phyloP scores from a whole-genome alignment of 225 moss, liverwort and hornwort genomes.

The Antitrichia curtipendula region DNA sequence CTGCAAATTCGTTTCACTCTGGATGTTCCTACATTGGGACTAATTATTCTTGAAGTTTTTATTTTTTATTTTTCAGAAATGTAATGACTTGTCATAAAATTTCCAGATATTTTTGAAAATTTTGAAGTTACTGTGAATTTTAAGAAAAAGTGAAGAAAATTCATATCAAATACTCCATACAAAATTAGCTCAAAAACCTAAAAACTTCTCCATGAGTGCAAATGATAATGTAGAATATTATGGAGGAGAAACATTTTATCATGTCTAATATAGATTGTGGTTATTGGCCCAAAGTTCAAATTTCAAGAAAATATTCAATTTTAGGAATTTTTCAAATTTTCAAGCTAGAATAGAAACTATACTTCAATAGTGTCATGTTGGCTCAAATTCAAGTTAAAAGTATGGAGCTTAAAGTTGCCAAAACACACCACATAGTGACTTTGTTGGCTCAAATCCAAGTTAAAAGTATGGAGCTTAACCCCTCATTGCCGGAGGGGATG shows the following conservation, averaged over 20 bases:
- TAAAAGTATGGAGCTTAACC: too few species aligned
- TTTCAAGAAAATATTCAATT: neutral
- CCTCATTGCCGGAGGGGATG: too few species aligned
- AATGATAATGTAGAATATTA: neutral
- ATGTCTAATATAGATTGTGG: too few species aligned
- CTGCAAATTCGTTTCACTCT: neutral
- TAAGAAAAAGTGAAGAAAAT: neutral
- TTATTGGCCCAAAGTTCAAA: neutral
- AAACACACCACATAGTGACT: accelerated
- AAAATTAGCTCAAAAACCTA: neutral
- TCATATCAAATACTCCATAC: neutral
- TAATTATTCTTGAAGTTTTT: neutral
- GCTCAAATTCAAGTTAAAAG: neutral
- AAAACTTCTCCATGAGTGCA: neutral
- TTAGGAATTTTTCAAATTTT: neutral
- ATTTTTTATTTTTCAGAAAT: neutral
- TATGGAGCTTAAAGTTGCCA: neutral
- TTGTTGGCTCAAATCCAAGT: too few species aligned
- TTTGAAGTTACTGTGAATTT: neutral
- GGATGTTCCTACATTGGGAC: too few species aligned
- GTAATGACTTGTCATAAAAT: neutral
- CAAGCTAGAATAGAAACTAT: neutral
- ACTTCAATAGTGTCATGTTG: accelerated
- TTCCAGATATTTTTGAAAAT: neutral
- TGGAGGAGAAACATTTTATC: neutral